Base-by-base conservation (phyloP, 116 monocot genomes). In the Zostera marina region DNA sequence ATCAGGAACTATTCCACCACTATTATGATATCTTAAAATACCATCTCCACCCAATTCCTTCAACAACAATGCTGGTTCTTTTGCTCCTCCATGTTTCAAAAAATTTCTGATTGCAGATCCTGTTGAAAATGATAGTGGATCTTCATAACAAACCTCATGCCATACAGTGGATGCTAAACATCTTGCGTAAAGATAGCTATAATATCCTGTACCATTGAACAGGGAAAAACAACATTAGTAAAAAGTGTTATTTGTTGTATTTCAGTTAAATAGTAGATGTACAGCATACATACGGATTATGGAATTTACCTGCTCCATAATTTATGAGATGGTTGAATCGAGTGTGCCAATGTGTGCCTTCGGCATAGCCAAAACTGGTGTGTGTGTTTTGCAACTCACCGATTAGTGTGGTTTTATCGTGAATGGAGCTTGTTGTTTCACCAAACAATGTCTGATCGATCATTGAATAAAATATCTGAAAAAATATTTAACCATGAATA, bases 161-260 rank as follows among this genome's bases (percentile, higher is more conserved):
- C 98, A 90, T 62, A 98, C 87, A 13, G 86, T 98, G 57, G 86
- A 56, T 0, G 98, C 80, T 52, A 98, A 90, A 59, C 98, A 83
- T 63, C 69, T 90, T 44, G 98, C 90, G 59, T 98, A 98, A 0
- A 98, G 63, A 44, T 98, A 98, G 72, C 83, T 90, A 56, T 98
- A 98, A 62, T 98, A 98, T 38, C 98, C 98, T 89, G 59, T 44
- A 51, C 5, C 38, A 20, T 7, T 21, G 38, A 8, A 5, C 2
- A n/a, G n/a, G 15, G 12, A n/a, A 26, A 38, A 38, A 14, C 7
- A n/a, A 32, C 11, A 32, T 14, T 4, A n/a, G 14, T 32, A 32
- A 11, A 55, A 32, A 7, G 14, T 32, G 8, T 7, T 5, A 14
- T 12, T 10, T 41, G 19, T 15, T 11, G 42, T 9, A 0, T 21